These are phyloP conservation scores for Trametes polyzona DNA, from an alignment of 1,284 basidiomycete genomes.

Conservation along the genomic window DNA sequence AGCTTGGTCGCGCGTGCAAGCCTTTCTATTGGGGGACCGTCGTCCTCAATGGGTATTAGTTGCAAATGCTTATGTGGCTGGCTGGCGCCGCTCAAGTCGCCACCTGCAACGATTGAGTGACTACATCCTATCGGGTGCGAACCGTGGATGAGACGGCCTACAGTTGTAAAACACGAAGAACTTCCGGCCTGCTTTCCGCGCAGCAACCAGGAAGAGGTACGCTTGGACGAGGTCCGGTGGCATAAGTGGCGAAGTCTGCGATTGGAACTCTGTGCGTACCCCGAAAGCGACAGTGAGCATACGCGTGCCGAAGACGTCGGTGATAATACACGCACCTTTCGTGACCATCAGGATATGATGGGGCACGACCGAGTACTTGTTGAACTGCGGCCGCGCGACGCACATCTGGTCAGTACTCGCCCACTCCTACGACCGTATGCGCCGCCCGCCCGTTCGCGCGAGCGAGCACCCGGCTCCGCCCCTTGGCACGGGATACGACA, in stretches of 20 bases:
- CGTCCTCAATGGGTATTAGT: constrained; percentile 67
- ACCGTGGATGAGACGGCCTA: constrained; percentile 32
- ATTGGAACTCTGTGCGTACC: constrained; percentile 57
- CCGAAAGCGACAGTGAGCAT: background rate
- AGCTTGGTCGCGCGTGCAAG: constrained; percentile 62
- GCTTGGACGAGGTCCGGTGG: constrained; percentile 78
- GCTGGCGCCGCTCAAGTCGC: constrained; percentile 81
- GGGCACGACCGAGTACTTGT: constrained; percentile 84
- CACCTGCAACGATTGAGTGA: constrained; percentile 53
- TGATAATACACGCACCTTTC: constrained; percentile 54
- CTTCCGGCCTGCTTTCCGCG: constrained; percentile 57
- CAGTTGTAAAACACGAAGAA: constrained; percentile 90
- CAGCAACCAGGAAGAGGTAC: constrained; percentile 73
- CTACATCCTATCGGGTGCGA: background rate
- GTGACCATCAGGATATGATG: constrained; percentile 83
- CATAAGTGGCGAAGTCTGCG: constrained; percentile 77
- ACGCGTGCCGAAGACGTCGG: constrained; percentile 1
- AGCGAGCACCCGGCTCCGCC: no score
- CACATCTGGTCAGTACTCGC: background rate
- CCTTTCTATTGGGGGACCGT: constrained; percentile 75
- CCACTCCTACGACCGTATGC: no score
- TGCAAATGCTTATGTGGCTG: constrained; percentile 89
- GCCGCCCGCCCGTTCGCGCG: no score
- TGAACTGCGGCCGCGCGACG: constrained; percentile 62
- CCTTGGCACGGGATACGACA: background rate